phyloP scores from a whole-genome alignment of 306 rosid species.

The Cyamopsis tetragonoloba region DNA sequence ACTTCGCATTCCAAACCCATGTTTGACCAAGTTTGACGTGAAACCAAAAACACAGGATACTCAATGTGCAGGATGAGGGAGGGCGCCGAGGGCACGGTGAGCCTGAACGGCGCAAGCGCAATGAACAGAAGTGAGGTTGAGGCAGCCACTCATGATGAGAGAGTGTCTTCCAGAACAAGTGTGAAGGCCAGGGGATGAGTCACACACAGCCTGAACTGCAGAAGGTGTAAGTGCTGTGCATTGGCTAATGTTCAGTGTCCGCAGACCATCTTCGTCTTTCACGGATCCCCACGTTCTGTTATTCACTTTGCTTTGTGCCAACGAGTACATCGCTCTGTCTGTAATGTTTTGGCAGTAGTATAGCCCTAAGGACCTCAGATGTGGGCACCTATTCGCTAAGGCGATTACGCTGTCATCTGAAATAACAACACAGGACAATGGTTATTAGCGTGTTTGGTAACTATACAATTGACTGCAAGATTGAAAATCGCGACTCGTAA shows the following conservation, averaged over 20 bases:
- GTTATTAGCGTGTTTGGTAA: no score
- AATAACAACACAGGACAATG: conserved; percentile 3
- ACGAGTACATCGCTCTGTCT: conserved; percentile 85
- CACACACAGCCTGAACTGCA: conserved; percentile 89
- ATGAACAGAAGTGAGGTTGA: conserved; percentile 75
- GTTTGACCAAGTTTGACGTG: no score
- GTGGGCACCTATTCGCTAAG: conserved; percentile 65
- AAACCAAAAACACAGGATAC: no score
- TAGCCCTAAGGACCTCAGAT: conserved; percentile 73
- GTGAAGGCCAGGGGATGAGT: conserved; percentile 80
- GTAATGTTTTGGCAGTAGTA: conserved; percentile 95
- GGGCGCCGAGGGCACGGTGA: conserved; percentile 36
- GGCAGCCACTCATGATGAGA: conserved; percentile 87
- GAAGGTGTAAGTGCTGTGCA: conserved; percentile 93
- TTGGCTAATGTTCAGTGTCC: conserved; percentile 82
- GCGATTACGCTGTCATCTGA: conserved; percentile 95
- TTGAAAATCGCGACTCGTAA: no score
- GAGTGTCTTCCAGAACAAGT: conserved; percentile 90
- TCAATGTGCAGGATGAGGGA: conserved; percentile 62
- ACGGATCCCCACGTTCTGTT: conserved; percentile 58
- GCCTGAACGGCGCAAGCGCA: conserved; percentile 76
- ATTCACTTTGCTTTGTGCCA: conserved; percentile 76
- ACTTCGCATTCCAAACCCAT: no score
- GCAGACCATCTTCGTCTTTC: conserved; percentile 71
- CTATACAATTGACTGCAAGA: no score